A percentile compares a stretch with the other conserved stretches of the same genome.
phyloP scores from a whole-genome alignment of 805 yeast genomes.

The Ogataea salicorniae region DNA sequence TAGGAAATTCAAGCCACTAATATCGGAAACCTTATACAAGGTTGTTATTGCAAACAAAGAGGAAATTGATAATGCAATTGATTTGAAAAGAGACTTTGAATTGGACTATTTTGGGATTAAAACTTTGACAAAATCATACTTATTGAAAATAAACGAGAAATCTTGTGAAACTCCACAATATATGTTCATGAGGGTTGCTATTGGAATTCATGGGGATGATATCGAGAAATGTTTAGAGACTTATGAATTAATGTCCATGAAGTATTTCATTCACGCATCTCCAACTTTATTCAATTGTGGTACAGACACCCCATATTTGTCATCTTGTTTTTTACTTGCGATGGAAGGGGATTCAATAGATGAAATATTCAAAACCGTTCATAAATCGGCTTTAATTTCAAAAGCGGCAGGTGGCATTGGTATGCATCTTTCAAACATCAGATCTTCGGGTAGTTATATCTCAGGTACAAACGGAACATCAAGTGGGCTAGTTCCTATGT shows the following conservation, averaged over 20 bases:
- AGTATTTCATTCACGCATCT: slow-evolving; percentile 89
- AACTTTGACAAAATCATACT: slow-evolving; percentile 85
- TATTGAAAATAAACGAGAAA: slow-evolving; percentile 56
- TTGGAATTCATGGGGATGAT: slow-evolving; percentile 80
- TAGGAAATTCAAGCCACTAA: slow-evolving; percentile 54
- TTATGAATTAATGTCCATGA: slow-evolving; percentile 79
- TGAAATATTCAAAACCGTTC: slow-evolving; percentile 86
- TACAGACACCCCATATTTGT: slow-evolving; percentile 75
- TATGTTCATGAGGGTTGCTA: slow-evolving; percentile 82
- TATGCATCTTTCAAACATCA: slow-evolving; percentile 77
- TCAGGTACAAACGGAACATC: slow-evolving; percentile 92
- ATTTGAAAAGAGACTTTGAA: slow-evolving; percentile 66
- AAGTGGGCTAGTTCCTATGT: slow-evolving; percentile 93
- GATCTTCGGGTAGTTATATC: slow-evolving; percentile 82
- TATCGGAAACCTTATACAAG: slow-evolving; percentile 54
- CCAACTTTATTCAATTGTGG: slow-evolving; percentile 95
- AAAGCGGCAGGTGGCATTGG: slow-evolving; percentile 97
- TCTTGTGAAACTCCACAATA: slow-evolving; percentile 93
- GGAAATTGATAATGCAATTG: slow-evolving; percentile 63
- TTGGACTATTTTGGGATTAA: slow-evolving; percentile 85
- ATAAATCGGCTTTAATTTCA: slow-evolving; percentile 84
- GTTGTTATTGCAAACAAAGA: slow-evolving; percentile 55
- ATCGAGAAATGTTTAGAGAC: slow-evolving; percentile 69
- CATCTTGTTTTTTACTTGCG: slow-evolving; percentile 88
- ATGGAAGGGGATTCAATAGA: slow-evolving; percentile 95